phyloP scores from a whole-genome alignment of 75 land plant genomes.

The Sequoiadendron giganteum region DNA sequence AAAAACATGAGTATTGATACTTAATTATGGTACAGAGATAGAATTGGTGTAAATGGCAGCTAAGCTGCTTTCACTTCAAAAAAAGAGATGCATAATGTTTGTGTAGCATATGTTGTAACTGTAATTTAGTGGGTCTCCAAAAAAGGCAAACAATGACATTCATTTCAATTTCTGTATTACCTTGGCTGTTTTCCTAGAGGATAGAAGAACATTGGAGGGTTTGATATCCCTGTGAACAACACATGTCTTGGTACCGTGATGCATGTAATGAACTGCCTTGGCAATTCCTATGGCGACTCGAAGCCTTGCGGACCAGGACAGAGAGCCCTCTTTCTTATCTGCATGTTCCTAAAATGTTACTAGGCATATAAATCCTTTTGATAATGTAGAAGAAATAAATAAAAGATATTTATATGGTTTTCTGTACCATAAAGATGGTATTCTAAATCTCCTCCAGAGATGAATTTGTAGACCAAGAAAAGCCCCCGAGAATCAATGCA shows the following conservation, averaged over 20 bases:
- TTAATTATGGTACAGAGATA: background rate
- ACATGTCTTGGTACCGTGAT: slow-evolving; percentile 55
- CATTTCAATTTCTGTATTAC: slow-evolving; percentile 17
- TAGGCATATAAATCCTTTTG: background rate
- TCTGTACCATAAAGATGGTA: slow-evolving; percentile 34
- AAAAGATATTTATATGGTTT: background rate
- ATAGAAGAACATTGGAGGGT: slow-evolving; percentile 75
- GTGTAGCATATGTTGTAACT: background rate
- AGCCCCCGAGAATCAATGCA: slow-evolving; percentile 62
- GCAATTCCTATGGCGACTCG: slow-evolving; percentile 66
- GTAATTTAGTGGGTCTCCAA: background rate
- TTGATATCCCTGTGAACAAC: slow-evolving; percentile 78
- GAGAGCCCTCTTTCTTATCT: slow-evolving; percentile 37
- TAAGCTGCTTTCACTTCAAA: background rate
- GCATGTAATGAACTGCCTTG: slow-evolving; percentile 56
- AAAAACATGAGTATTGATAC: background rate
- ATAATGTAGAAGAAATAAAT: background rate
- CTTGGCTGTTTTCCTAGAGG: slow-evolving; percentile 49
- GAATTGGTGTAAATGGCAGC: background rate
- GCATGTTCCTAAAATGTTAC: slow-evolving; percentile 7
- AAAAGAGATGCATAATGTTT: background rate
- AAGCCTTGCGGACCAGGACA: slow-evolving; percentile 57
- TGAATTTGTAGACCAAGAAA: slow-evolving; percentile 65
- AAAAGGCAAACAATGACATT: background rate
- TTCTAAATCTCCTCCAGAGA: slow-evolving; percentile 69